Evolutionary conservation across 2,329 filamentous ascomycete species (phyloP), one percentile per base, ranked within the genome.

Genomic region (Beauveria rudraprayagi): DNA sequence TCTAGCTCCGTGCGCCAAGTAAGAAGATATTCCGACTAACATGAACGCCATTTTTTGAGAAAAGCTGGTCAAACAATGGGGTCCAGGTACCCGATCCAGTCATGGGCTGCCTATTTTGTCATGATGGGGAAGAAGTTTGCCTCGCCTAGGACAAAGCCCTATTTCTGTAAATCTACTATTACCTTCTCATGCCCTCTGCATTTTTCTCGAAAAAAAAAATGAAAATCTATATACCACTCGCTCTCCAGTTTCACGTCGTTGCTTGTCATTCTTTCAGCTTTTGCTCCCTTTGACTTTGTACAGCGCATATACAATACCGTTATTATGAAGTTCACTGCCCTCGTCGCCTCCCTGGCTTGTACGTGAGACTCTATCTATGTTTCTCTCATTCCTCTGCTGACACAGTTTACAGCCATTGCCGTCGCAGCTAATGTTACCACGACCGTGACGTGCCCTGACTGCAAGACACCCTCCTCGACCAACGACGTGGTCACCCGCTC

Each of bases 401-500:
- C 43, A 48, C 22, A 8, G 11, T 11, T 7, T 14, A 17, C 22
- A 61, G 53, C 60, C 47, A n/a, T 57, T 17, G 50, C 56, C 51
- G 1, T 62, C 6, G 61, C 61, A 34, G 34, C 28, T 9, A 28
- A 59, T 26, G 30, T 40, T 24, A 26, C 52, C 19, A 41, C 57
- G 8, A 63, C 57, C 24, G 56, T 64, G 28, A 46, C 43, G 16
- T 63, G 62, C 47, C 51, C 56, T 3, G 54, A 48, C 50, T 65
- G 63, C 62, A 41, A 40, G 52, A 34, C 60, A 6, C 51, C 54
- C 17, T 9, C 60, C 17, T 61, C 62, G 9, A 64, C 63, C 40
- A 59, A 55, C 53, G 63, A 65, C 41, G 41, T 65, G 2, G 63
- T 65, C 30, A 65, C 63, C 5, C 62, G 63, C 28, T 46, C 47